These are phyloP conservation scores for Ilyonectria mors-panacis DNA, from an alignment of 2,329 filamentous ascomycete species.

Conservation along the genomic window DNA sequence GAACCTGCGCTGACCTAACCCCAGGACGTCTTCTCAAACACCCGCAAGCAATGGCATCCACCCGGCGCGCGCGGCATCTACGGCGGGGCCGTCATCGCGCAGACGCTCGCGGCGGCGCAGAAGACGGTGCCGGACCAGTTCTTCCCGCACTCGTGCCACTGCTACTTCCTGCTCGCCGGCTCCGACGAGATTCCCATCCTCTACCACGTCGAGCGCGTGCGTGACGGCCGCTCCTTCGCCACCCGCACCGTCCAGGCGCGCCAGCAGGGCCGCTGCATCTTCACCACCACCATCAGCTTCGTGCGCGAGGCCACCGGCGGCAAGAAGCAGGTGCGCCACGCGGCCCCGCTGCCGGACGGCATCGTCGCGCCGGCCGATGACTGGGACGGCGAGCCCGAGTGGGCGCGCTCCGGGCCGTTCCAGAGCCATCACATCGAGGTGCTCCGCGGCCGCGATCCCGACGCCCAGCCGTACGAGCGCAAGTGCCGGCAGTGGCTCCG, in stretches of 20 bases:
- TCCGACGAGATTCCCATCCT: slow-evolving; percentile 88
- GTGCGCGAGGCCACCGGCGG: slow-evolving; percentile 75
- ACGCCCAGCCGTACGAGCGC: slow-evolving; percentile 74
- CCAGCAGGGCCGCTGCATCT: slow-evolving; percentile 90
- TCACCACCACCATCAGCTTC: slow-evolving; percentile 95
- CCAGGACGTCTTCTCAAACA: slow-evolving; percentile 95
- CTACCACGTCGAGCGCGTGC: slow-evolving; percentile 95
- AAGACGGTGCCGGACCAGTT: slow-evolving; percentile 87
- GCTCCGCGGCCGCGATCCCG: slow-evolving; percentile 53
- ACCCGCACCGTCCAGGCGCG: slow-evolving; percentile 97
- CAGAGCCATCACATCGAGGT: slow-evolving; percentile 62
- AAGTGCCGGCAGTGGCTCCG: slow-evolving; percentile 82
- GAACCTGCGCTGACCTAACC: not conserved
- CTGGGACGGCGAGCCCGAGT: slow-evolving; percentile 62
- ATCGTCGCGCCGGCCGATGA: slow-evolving; percentile 56
- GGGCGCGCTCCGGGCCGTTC: slow-evolving; percentile 66
- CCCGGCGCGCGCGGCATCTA: slow-evolving; percentile 94
- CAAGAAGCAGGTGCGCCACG: slow-evolving; percentile 73
- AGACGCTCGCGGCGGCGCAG: slow-evolving; percentile 90
- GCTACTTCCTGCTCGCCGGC: slow-evolving; percentile 97
- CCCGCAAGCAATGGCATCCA: slow-evolving; percentile 91
- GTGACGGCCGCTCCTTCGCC: slow-evolving; percentile 90
- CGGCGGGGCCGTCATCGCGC: slow-evolving; percentile 92
- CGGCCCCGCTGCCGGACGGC: slow-evolving; percentile 69
- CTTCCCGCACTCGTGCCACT: slow-evolving; percentile 95